phyloP scores from a whole-genome alignment of 2,329 filamentous ascomycete species.

The Gnomoniopsis smithogilvyi region DNA sequence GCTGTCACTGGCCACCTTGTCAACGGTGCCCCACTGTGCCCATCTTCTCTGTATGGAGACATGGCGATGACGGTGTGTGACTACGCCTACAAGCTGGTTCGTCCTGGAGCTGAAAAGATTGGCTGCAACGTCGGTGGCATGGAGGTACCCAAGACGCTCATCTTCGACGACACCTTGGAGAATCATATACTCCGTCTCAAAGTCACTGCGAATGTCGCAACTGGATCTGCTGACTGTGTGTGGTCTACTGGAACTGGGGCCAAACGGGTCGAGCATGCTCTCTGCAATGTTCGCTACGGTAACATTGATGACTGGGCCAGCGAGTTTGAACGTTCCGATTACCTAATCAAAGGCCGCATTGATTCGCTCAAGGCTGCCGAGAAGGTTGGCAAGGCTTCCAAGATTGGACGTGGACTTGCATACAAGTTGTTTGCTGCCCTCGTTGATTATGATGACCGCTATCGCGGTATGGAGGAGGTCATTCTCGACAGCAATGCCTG shows the following conservation, averaged over 20 bases:
- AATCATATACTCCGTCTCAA: slow-evolving; percentile 60
- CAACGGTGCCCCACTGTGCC: slow-evolving; percentile 64
- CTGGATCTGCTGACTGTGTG: slow-evolving; percentile 51
- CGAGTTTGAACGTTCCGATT: slow-evolving; percentile 65
- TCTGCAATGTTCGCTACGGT: slow-evolving; percentile 60
- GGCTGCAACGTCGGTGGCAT: slow-evolving; percentile 64
- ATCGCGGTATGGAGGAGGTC: slow-evolving; percentile 57
- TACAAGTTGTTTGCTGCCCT: slow-evolving; percentile 66
- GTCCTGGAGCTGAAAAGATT: slow-evolving; percentile 52
- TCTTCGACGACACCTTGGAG: slow-evolving; percentile 44
- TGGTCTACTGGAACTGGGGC: slow-evolving; percentile 60
- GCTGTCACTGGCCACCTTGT: slow-evolving; percentile 64
- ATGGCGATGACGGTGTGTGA: slow-evolving; percentile 55
- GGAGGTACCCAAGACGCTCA: slow-evolving; percentile 68
- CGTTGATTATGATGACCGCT: slow-evolving; percentile 53
- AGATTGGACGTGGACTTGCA: slow-evolving; percentile 70
- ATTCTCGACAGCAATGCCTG: slow-evolving; percentile 46
- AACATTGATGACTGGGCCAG: slow-evolving; percentile 57
- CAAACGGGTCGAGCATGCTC: slow-evolving; percentile 58
- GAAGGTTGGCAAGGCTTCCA: slow-evolving; percentile 63
- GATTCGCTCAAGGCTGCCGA: slow-evolving; percentile 58
- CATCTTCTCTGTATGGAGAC: slow-evolving; percentile 52
- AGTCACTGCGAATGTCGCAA: slow-evolving; percentile 55
- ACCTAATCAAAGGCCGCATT: slow-evolving; percentile 65
- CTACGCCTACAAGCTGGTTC: slow-evolving; percentile 64